A percentile compares a stretch with the other conserved stretches of the same genome.
Conservation (phyloP, 345 rosid genomes). For the Excoecaria agallocha region DNA sequence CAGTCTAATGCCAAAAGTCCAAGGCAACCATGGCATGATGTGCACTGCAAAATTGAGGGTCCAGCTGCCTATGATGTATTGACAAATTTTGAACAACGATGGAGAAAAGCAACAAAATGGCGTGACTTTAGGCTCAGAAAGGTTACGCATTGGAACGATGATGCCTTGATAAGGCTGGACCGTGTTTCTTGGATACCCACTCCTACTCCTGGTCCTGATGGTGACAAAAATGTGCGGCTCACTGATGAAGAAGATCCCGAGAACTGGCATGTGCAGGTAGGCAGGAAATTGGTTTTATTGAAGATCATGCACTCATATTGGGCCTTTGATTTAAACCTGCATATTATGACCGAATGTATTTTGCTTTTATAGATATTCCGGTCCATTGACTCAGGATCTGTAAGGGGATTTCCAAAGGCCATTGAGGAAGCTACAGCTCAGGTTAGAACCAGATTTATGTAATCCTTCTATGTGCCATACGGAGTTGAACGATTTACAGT, state of each 20-base stretch:
- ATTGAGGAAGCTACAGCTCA: slow-evolving; percentile 45
- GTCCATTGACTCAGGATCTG: slow-evolving; percentile 78
- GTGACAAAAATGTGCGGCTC: slow-evolving; percentile 35
- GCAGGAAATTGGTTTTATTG: background rate
- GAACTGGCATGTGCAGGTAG: slow-evolving; percentile 73
- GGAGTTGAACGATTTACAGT: background rate
- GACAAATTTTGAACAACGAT: slow-evolving; percentile 66
- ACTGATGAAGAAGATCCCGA: slow-evolving; percentile 50
- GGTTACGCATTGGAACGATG: slow-evolving; percentile 49
- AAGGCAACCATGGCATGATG: slow-evolving; percentile 84
- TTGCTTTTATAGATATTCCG: slow-evolving; percentile 48
- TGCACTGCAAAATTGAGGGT: slow-evolving; percentile 72
- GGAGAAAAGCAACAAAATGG: slow-evolving; percentile 57
- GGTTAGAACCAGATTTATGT: slow-evolving; percentile 32
- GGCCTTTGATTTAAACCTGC: background rate
- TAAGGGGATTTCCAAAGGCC: slow-evolving; percentile 59
- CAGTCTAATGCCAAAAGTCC: slow-evolving; percentile 48
- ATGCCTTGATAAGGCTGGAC: slow-evolving; percentile 53
- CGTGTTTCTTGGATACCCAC: slow-evolving; percentile 54
- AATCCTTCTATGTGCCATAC: background rate
- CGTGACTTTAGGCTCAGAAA: slow-evolving; percentile 48
- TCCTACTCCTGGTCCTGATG: slow-evolving; percentile 45
- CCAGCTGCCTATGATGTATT: slow-evolving; percentile 70
- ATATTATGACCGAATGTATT: background rate
- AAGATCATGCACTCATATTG: background rate